Percentiles rank a stretch among this genome's conserved stretches.
These are phyloP conservation scores for Eucalyptus leucophloia DNA, from an alignment of 345 rosid species.

Conservation along the genomic window DNA sequence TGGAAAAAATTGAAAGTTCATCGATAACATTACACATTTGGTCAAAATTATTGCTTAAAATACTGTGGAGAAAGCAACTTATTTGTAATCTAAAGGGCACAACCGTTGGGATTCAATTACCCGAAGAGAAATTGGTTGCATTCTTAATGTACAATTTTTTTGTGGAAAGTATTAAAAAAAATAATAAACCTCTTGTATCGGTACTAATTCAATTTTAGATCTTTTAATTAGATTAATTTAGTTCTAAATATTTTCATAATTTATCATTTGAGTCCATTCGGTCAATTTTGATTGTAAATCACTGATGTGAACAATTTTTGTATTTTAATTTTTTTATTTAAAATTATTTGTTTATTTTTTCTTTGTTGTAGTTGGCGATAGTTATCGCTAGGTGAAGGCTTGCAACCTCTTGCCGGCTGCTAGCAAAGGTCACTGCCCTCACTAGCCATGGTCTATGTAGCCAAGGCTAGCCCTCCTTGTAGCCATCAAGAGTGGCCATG, in stretches of 20 bases:
- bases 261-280: fast-evolving
- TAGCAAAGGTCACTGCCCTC: too few relatives aligned
- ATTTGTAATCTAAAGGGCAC: not conserved
- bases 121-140: not conserved
- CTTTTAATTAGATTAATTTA: too few relatives aligned
- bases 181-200: too few relatives aligned
- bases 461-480: not conserved
- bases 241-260: too few relatives aligned
- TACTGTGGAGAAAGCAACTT: not conserved
- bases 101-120: not conserved
- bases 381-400: too few relatives aligned
- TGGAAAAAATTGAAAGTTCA: not conserved
- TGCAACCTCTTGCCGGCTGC: too few relatives aligned
- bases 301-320: too few relatives aligned
- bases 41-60: not conserved
- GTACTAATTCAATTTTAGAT: too few relatives aligned
- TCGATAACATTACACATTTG: not conserved
- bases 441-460: too few relatives aligned
- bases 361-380: not conserved
- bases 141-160: not conserved
- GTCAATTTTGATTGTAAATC: too few relatives aligned
- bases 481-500: not conserved
- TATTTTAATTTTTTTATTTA: too few relatives aligned
- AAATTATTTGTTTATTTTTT: too few relatives aligned
- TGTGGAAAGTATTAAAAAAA: not conserved